Conservation (phyloP, 1,284 basidiomycete species). For the Naganishia sp. region DNA sequence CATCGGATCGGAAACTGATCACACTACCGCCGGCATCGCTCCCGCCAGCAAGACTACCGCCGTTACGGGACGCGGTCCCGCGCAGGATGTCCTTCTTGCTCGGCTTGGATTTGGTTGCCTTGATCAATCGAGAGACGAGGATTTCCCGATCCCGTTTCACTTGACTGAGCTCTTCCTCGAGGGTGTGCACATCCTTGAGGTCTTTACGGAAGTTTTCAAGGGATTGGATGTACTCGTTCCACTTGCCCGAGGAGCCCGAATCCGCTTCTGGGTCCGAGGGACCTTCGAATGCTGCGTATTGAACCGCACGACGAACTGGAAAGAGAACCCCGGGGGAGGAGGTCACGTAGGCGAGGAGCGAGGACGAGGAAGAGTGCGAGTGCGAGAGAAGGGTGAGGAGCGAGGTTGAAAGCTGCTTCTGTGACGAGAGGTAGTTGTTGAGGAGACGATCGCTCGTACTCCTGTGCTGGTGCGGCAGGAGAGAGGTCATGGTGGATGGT, state of each 20-base stretch:
- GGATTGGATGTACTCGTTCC: conserved; percentile 49
- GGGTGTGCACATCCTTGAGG: conserved; percentile 52
- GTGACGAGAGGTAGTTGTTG: conserved; percentile 54
- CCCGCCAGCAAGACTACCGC: conserved; percentile 18
- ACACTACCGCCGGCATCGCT: conserved; percentile 35
- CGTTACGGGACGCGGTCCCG: conserved; percentile 40
- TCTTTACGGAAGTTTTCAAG: conserved; percentile 53
- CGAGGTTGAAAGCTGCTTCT: conserved; percentile 50
- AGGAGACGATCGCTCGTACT: conserved; percentile 52
- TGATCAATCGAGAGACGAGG: conserved; percentile 52
- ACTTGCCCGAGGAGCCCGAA: conserved; percentile 33
- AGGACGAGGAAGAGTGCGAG: conserved; percentile 54
- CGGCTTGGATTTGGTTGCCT: conserved; percentile 51
- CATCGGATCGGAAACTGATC: conserved; percentile 41
- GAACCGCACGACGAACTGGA: conserved; percentile 49
- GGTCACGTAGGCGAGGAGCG: conserved; percentile 53
- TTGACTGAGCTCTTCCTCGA: conserved; percentile 52
- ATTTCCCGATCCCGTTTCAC: conserved; percentile 54
- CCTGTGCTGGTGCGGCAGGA: conserved; percentile 50
- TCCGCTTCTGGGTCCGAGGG: conserved; percentile 31
- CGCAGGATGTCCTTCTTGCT: conserved; percentile 50
- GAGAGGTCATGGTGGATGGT: conserved; percentile 45
- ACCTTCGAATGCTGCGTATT: conserved; percentile 53
- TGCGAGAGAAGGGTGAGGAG: conserved; percentile 53
- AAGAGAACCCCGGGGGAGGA: conserved; percentile 52